Base-by-base conservation (phyloP, 129 eudicot genomes). In the Logfia minima region DNA sequence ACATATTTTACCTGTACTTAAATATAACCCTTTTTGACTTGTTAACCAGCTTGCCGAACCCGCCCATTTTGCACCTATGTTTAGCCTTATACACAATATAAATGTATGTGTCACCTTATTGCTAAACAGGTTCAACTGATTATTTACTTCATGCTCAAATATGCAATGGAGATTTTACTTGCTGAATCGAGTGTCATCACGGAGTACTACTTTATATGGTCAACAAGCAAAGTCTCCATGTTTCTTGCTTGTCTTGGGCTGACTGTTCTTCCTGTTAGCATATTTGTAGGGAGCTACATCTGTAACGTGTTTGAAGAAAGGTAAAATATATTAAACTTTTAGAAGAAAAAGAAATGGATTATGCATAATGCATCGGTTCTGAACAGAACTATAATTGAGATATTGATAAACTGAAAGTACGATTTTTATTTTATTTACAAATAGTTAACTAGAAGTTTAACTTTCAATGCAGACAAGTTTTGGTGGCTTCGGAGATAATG, bases 181-280 rank as follows among this genome's bases (percentile, higher is more conserved):
- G 88, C 93, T n/a, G 93, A 88, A 82, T 86, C 93, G 6, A 88
- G 93, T 67, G 88, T 88, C 45, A 45, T 88, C 75, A 88, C 93
- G 4, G 78, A 84, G 22, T 86, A 83, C 80, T 88, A 88, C 82
- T 88, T 88, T 75, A 64, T 76, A 48, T 84, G 93, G 93, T 84
- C 90, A 76, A 88, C 93, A 16, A 74, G 32, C 59, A 84, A 82
- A 22, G 90, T 88, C 31, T 86, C 90, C 19, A 52, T 84, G 79
- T 88, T 88, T 82, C 90, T 88, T 45, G 93, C 90, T 43, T 81
- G 86, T 68, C 90, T 88, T 58, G 93, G 90, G 51, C 32, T 88
- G 26, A 86, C 93, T 18, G 93, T 88, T 74, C 90, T 86, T 73
- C 93, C 93, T 0, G 90, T 88, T 34, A 88, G 88, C 66, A 77